These are phyloP conservation scores for Colletotrichum phormii DNA, from an alignment of 2,329 filamentous ascomycete species.

Conservation along the genomic window DNA sequence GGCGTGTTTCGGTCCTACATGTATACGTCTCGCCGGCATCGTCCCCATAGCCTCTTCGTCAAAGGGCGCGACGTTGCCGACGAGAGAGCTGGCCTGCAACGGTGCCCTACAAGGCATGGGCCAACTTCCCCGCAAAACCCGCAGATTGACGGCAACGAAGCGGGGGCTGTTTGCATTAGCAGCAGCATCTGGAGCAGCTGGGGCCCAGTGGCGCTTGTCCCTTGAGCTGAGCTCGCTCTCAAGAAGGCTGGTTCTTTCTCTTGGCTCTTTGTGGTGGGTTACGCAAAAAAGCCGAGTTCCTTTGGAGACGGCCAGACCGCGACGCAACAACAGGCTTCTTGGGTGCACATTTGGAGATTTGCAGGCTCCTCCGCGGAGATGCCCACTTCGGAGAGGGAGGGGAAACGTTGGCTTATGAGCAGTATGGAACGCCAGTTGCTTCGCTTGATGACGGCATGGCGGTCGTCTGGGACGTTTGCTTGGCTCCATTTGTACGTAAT, in stretches of 20 bases:
- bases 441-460: conserved; percentile 34
- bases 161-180: conserved; percentile 32
- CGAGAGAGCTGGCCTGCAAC: neutral
- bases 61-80: neutral
- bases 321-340: neutral
- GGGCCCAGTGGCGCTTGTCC: conserved; percentile 12
- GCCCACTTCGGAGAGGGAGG: conserved; percentile 7
- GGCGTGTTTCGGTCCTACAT: neutral
- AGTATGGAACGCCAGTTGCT: conserved; percentile 19
- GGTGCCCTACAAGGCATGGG: conserved; percentile 29
- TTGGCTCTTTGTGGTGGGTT: conserved; percentile 14
- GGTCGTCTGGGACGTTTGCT: conserved; percentile 6
- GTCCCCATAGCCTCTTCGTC: conserved; percentile 1
- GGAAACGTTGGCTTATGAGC: conserved; percentile 28
- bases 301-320: conserved; percentile 2
- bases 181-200: conserved; percentile 9
- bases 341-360: neutral
- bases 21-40: neutral
- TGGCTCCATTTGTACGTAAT: conserved; percentile 38
- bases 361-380: conserved; percentile 24
- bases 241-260: neutral
- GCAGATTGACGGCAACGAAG: conserved; percentile 27
- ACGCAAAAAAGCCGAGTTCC: neutral
- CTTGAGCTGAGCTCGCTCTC: conserved; percentile 1
- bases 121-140: conserved; percentile 35